These are phyloP conservation scores for Angomonas ambiguus DNA, from an alignment of 208 protist genomes.

Conservation along the genomic window DNA sequence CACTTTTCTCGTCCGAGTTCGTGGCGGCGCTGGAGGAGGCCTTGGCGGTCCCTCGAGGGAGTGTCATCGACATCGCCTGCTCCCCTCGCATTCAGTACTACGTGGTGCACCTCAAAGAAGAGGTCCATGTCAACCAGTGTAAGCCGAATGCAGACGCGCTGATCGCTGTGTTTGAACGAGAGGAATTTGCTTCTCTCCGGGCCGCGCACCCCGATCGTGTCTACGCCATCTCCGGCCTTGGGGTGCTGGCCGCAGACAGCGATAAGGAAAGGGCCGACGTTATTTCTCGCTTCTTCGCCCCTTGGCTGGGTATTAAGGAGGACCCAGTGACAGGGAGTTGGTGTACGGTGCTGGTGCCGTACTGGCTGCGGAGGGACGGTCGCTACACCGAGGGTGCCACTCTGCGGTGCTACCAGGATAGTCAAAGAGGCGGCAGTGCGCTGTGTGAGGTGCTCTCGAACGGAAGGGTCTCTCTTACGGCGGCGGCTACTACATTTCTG, in stretches of 20 bases:
- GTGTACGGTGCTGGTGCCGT: constrained; percentile 36
- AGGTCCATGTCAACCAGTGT: constrained; percentile 32
- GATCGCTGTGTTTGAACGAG: constrained; percentile 20
- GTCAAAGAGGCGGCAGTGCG: constrained; percentile 35
- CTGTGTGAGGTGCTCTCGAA: not conserved
- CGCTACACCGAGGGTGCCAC: not conserved
- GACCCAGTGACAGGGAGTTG: constrained; percentile 62
- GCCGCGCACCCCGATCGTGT: constrained; percentile 29
- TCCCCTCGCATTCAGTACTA: constrained; percentile 33
- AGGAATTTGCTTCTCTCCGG: constrained; percentile 23
- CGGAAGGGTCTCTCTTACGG: not conserved
- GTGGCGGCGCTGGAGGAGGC: constrained; percentile 26
- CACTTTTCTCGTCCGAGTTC: constrained; percentile 21
- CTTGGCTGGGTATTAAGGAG: constrained; percentile 55
- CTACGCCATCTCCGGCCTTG: constrained; percentile 19
- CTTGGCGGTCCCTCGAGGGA: constrained; percentile 36
- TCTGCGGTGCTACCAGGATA: constrained; percentile 55
- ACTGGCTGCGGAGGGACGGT: constrained; percentile 46
- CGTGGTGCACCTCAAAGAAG: constrained; percentile 29
- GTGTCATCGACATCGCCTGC: constrained; percentile 36
- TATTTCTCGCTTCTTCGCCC: constrained; percentile 68
- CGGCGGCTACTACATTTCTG: constrained; percentile 1
- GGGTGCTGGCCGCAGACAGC: constrained; percentile 34
- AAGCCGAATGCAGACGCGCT: constrained; percentile 21
- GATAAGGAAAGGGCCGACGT: constrained; percentile 30